A percentile compares a stretch with the other conserved stretches of the same genome.
Evolutionary conservation across 2,329 filamentous ascomycete genomes (phyloP).

Genomic region (Fusarium tupiense): DNA sequence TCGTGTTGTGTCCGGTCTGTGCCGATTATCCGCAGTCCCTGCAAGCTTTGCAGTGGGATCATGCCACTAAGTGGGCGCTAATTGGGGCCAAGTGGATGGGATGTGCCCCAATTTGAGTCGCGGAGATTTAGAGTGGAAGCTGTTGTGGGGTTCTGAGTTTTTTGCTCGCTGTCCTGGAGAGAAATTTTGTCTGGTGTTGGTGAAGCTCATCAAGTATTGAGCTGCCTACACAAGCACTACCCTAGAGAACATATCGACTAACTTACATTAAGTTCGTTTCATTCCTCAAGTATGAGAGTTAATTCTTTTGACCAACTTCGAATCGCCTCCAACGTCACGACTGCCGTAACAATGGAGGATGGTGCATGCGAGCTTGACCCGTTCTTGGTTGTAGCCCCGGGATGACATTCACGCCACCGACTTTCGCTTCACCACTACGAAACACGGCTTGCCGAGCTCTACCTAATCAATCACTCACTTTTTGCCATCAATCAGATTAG

Average conservation of each 20-base stretch:
- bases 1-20: constrained; percentile 1
- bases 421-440: neutral
- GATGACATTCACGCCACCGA: neutral
- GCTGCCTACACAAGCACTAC: neutral
- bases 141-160: constrained; percentile 1
- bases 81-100: neutral
- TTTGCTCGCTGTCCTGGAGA: neutral
- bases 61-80: constrained; percentile 7
- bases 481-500: constrained; percentile 18
- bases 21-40: constrained; percentile 28
- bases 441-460: neutral
- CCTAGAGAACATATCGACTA: neutral
- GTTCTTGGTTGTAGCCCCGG: neutral
- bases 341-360: neutral
- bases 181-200: neutral
- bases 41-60: neutral
- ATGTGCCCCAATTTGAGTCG: constrained; percentile 1
- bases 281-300: neutral
- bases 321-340: neutral
- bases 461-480: neutral
- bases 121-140: constrained; percentile 2
- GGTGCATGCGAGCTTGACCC: neutral
- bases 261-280: fast-evolving
- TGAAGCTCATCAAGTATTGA: neutral
- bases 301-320: neutral